Percentiles rank a stretch among this genome's conserved stretches.
Conservation (phyloP, 2,329 filamentous ascomycete genomes). For the Aspergillus brunneoviolaceus region DNA sequence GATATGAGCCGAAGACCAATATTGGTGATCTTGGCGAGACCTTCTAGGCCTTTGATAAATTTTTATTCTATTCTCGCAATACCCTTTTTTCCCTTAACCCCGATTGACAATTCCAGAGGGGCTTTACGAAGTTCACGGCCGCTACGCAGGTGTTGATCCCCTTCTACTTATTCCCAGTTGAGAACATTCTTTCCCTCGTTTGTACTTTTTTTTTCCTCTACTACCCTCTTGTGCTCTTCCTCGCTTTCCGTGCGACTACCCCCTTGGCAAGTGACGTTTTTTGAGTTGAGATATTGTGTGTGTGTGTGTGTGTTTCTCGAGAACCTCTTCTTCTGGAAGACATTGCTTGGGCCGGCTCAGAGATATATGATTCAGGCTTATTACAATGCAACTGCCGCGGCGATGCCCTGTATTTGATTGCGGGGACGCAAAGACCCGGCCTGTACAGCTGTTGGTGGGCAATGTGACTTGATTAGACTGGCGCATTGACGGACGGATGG, state of each 20-base stretch:
- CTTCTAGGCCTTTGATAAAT: slow-evolving; percentile 42
- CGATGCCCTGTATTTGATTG: neutral
- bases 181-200: slow-evolving; percentile 5
- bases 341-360: slow-evolving; percentile 17
- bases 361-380: slow-evolving; percentile 10
- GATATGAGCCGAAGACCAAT: slow-evolving; percentile 49
- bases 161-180: slow-evolving; percentile 10
- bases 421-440: neutral
- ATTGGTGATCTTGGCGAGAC: slow-evolving; percentile 58
- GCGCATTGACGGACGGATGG: slow-evolving; percentile 8
- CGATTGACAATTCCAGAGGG: slow-evolving; percentile 1
- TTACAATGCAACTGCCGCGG: neutral
- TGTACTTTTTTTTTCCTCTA: neutral
- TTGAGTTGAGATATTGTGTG: slow-evolving; percentile 9
- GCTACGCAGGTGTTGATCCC: slow-evolving; percentile 19
- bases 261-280: slow-evolving; percentile 9
- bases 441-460: slow-evolving; percentile 7
- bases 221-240: slow-evolving; percentile 13
- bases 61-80: slow-evolving; percentile 6
- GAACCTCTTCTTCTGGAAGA: slow-evolving; percentile 14
- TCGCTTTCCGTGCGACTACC: slow-evolving; percentile 9
- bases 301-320: slow-evolving; percentile 2
- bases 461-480: slow-evolving; percentile 13
- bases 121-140: slow-evolving; percentile 24
- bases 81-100: slow-evolving; percentile 2